Percentiles rank a stretch among this genome's conserved stretches.
Evolutionary conservation across 164 flowering plant species (phyloP).

Genomic region (Protea cynaroides): DNA sequence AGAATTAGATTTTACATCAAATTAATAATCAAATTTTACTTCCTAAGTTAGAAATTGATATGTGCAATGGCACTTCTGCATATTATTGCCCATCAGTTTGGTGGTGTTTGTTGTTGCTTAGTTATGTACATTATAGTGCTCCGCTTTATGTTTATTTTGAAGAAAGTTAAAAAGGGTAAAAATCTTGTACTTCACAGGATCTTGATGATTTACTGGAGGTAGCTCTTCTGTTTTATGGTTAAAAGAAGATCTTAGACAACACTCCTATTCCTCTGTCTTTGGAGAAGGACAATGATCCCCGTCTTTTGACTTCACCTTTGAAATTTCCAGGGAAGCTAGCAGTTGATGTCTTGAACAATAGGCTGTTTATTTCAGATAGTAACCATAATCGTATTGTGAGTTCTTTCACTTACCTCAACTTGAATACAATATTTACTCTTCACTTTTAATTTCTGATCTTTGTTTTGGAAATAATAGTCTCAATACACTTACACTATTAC

Average conservation of each 20-base stretch:
- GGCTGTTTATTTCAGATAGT: conserved; percentile 96
- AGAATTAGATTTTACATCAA: too few relatives aligned
- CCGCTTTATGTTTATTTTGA: background rate
- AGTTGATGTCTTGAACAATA: conserved; percentile 70
- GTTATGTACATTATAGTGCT: background rate
- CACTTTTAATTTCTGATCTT: background rate
- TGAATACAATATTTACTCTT: background rate
- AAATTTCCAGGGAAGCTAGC: conserved; percentile 97
- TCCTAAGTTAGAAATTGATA: too few relatives aligned
- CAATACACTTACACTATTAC: too few relatives aligned
- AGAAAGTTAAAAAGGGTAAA: background rate
- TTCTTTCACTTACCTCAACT: conserved; percentile 18
- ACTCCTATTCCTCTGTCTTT: conserved; percentile 59
- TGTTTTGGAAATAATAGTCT: too few relatives aligned
- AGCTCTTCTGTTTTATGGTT: conserved; percentile 79
- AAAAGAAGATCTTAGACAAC: conserved; percentile 54
- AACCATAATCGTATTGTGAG: conserved; percentile 88
- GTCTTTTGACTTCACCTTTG: conserved; percentile 65
- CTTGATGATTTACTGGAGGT: conserved; percentile 91
- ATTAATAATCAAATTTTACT: too few relatives aligned
- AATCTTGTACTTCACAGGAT: conserved; percentile 41
- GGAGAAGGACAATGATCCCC: conserved; percentile 85
- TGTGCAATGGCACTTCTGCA: conserved; percentile 1
- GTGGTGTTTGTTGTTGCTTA: background rate
- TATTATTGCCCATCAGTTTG: background rate